These are phyloP conservation scores for Rasamsonia emersonii DNA, from an alignment of 2,329 filamentous ascomycete species.

Conservation along the genomic window DNA sequence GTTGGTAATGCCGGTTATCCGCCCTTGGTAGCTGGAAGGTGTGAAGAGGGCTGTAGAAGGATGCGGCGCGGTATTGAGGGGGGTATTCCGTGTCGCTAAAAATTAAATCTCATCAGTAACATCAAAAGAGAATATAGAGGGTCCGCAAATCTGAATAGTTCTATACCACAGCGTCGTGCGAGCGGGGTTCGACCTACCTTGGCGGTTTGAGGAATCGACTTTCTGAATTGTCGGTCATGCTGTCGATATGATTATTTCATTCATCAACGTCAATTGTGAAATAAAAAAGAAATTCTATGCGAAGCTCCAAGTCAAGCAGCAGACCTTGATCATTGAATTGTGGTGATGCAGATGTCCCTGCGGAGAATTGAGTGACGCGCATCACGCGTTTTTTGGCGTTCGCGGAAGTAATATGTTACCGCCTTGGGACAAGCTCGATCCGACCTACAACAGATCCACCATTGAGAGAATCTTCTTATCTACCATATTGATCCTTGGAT, in stretches of 20 bases:
- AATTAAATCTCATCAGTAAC: slow-evolving; percentile 2
- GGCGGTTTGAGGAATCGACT: slow-evolving; percentile 21
- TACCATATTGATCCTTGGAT: no score
- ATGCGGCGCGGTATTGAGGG: slow-evolving; percentile 46
- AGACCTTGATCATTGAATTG: no score
- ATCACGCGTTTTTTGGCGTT: slow-evolving; percentile 8
- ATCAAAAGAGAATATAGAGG: slow-evolving; percentile 2
- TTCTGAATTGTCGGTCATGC: slow-evolving; percentile 13
- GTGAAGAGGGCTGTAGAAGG: slow-evolving; percentile 63
- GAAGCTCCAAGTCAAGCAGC: no score
- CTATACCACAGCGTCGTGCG: slow-evolving; percentile 2
- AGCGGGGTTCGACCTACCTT: slow-evolving; percentile 17
- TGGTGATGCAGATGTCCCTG: not conserved
- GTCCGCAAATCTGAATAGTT: not conserved
- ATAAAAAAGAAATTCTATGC: no score
- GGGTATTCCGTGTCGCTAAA: slow-evolving; percentile 28
- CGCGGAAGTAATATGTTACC: no score
- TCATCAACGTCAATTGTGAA: no score
- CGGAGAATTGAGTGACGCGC: slow-evolving; percentile 5
- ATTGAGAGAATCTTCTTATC: not conserved
- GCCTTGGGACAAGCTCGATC: no score
- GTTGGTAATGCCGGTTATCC: slow-evolving; percentile 64
- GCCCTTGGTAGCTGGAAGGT: slow-evolving; percentile 65
- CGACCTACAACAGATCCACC: slow-evolving; percentile 1
- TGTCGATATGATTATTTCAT: no score